phyloP scores from a whole-genome alignment of 768 basidiomycete genomes.

The Boletales sp. region DNA sequence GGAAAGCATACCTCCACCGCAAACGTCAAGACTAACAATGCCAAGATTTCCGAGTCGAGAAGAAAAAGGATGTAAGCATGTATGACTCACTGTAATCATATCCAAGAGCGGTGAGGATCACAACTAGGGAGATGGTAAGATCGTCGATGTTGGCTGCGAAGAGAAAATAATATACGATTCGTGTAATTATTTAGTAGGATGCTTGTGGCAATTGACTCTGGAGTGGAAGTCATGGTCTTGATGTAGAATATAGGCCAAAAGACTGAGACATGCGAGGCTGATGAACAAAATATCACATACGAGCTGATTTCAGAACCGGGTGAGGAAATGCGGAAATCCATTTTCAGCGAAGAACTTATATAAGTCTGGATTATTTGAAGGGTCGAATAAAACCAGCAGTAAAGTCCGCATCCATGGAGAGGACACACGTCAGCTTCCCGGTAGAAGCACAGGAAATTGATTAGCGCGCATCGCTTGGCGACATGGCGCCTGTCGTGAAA shows the following conservation, averaged over 20 bases:
- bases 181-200: neutral
- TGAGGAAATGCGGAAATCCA: too few species aligned
- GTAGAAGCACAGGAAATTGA: too few species aligned
- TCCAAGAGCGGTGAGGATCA: neutral
- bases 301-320: too few species aligned
- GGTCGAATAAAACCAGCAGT: too few species aligned
- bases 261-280: too few species aligned
- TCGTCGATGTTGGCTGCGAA: neutral
- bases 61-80: neutral
- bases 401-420: too few species aligned
- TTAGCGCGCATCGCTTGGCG: too few species aligned
- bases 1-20: neutral
- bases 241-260: neutral
- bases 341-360: too few species aligned
- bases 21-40: neutral
- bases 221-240: neutral
- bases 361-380: too few species aligned
- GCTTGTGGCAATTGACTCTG: neutral
- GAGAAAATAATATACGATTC: neutral
- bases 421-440: too few species aligned
- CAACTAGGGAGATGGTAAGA: neutral
- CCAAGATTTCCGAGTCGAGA: neutral
- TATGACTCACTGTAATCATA: neutral
- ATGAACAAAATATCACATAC: too few species aligned
- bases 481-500: too few species aligned